phyloP scores from a whole-genome alignment of 768 basidiomycete species.

The Leccinum aurantiacum region DNA sequence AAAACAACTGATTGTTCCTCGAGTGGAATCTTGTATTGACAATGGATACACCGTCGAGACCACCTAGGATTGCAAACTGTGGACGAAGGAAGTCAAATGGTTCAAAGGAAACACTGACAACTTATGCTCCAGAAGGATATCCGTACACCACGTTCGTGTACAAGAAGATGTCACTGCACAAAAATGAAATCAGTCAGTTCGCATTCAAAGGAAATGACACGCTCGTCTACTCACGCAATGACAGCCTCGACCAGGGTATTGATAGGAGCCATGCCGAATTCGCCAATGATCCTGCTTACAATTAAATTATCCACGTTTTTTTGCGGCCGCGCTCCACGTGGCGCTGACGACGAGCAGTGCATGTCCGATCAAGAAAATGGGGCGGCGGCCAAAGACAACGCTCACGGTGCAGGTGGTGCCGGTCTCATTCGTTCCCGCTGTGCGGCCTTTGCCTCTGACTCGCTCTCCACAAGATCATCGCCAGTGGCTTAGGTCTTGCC shows the following conservation, averaged over 20 bases:
- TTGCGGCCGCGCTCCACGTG: neutral
- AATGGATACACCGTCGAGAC: neutral
- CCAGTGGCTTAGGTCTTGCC: slow-evolving; percentile 48
- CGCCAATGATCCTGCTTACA: neutral
- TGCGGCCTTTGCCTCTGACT: slow-evolving; percentile 30
- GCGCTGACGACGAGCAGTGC: neutral
- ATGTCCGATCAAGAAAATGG: neutral
- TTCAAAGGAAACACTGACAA: neutral
- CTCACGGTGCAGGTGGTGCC: slow-evolving; percentile 31
- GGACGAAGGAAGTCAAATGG: neutral
- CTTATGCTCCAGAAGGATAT: neutral
- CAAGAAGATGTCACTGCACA: neutral
- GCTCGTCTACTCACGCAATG: neutral
- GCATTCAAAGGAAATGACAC: too few relatives aligned
- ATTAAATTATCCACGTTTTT: neutral
- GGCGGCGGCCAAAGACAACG: neutral
- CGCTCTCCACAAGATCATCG: slow-evolving; percentile 42
- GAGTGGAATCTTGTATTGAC: neutral
- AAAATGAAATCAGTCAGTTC: neutral
- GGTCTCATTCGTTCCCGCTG: slow-evolving; percentile 33
- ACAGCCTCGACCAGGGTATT: neutral
- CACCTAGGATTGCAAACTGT: neutral
- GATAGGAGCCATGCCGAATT: neutral
- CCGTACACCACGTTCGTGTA: neutral
- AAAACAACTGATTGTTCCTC: too few relatives aligned